Base-by-base conservation (phyloP, 306 rosid genomes). In the Lithocarpus polystachyus region DNA sequence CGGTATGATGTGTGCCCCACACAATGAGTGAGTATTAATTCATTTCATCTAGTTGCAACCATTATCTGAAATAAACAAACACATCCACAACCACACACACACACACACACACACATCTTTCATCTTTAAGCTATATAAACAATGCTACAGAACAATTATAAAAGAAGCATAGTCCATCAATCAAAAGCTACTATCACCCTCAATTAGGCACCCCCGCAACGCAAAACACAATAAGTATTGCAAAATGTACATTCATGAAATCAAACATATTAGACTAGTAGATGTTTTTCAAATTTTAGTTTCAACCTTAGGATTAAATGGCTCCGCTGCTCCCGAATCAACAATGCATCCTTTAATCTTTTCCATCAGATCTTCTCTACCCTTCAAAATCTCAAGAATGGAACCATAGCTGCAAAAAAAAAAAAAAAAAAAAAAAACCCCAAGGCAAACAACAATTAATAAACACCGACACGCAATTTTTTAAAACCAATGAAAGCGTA, bases 321-420 rank as follows among this genome's bases (percentile, higher is more conserved):
- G 97, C 4, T 82, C 96, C 0, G 89, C 99, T 20, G 92, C 99
- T 51, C 97, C 97, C 3, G 99, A 95, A 91, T 92, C 97, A 84
- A 93, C 86, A 75, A 92, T 73, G 87, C 94, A 90, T 59, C 94
- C 99, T 75, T 84, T 91, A 61, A 92, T 85, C 92, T 87, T 92
- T 68, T 88, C 86, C 80, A 88, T 76, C 77, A 91, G 64, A 40
- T 89, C 93, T 73, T 84, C 73, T 35, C 83, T 78, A 15, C 71
- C 85, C 81, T 76, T 82, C 83, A 91, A 56, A 81, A 79, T 77
- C 2, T 80, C 92, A 76, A 92, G 90, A 74, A 95, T 79, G 61
- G 89, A 77, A 45, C 98, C 99, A 52, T 91, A 95, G 62, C 99
- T 95, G 88, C 85, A 78, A 84, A 24, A 53, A 3, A 40, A 14